Conservation (phyloP, 495 filamentous ascomycete species). For the Talaromyces adpressus region DNA sequence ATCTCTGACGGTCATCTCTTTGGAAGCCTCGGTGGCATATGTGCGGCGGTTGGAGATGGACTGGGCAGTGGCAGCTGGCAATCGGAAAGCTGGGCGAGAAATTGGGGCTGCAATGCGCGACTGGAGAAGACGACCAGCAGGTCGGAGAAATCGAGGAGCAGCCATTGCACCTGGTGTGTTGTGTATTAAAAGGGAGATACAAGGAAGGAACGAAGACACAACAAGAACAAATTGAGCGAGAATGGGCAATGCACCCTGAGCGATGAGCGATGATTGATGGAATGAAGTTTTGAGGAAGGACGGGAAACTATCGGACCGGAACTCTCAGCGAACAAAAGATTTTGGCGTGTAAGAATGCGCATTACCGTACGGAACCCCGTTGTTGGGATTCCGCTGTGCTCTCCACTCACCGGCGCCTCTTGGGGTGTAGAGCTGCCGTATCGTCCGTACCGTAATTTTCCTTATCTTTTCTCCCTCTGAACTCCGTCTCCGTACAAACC, state of each 20-base stretch:
- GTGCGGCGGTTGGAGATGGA: slow-evolving; percentile 35
- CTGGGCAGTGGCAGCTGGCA: slow-evolving; percentile 35
- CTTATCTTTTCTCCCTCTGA: background rate
- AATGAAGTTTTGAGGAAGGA: slow-evolving; percentile 7
- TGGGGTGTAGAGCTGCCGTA: slow-evolving; percentile 5
- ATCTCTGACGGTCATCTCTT: slow-evolving; percentile 95
- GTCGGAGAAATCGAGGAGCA: slow-evolving; percentile 71
- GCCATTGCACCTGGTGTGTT: slow-evolving; percentile 41
- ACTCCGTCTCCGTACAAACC: background rate
- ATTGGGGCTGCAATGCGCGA: slow-evolving; percentile 47
- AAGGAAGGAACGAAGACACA: slow-evolving; percentile 14
- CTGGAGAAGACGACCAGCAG: slow-evolving; percentile 67
- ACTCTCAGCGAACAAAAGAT: slow-evolving; percentile 5
- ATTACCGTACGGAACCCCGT: slow-evolving; percentile 2
- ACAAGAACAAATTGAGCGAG: slow-evolving; percentile 19
- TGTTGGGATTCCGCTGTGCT: slow-evolving; percentile 1
- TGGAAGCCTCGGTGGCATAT: slow-evolving; percentile 48
- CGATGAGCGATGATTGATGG: background rate
- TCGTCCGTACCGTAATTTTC: slow-evolving; percentile 3
- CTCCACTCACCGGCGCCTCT: slow-evolving; percentile 3
- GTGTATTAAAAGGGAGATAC: background rate
- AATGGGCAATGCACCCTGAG: slow-evolving; percentile 9
- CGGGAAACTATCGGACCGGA: slow-evolving; percentile 5
- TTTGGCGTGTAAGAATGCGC: background rate
- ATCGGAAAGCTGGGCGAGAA: slow-evolving; percentile 46